Conservation (phyloP, 106 monocot genomes). For the Posidonia australis region DNA sequence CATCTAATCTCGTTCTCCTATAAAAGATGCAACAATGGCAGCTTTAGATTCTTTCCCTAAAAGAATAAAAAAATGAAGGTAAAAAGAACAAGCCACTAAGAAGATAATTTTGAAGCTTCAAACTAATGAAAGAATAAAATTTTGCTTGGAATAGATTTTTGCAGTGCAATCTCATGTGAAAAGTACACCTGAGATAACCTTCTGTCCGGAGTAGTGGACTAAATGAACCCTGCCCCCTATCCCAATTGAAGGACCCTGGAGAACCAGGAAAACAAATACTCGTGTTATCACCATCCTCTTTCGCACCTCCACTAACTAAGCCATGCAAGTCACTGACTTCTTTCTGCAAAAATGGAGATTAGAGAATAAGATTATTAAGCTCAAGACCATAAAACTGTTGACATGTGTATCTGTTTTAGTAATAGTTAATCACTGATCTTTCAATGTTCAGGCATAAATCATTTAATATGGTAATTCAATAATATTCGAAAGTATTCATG, state of each 20-base stretch:
- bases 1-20: slow-evolving; percentile 45
- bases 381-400: too few relatives aligned
- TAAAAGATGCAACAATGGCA: slow-evolving; percentile 64
- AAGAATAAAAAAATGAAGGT: neutral
- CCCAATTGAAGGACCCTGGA: slow-evolving; percentile 56
- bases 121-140: too few relatives aligned
- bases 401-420: too few relatives aligned
- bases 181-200: slow-evolving; percentile 60
- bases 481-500: too few relatives aligned
- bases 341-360: slow-evolving; percentile 40
- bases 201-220: slow-evolving; percentile 84
- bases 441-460: too few relatives aligned
- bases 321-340: slow-evolving; percentile 55
- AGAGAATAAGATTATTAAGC: neutral
- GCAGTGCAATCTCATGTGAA: neutral
- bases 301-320: slow-evolving; percentile 29
- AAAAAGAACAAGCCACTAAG: neutral
- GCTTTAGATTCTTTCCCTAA: slow-evolving; percentile 77
- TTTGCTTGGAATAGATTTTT: neutral
- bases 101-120: too few relatives aligned
- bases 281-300: slow-evolving; percentile 18
- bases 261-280: slow-evolving; percentile 29
- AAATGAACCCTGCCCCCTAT: slow-evolving; percentile 42
- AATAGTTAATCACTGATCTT: too few relatives aligned
- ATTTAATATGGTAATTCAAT: too few relatives aligned